phyloP scores from a whole-genome alignment of 2,329 filamentous ascomycete species.

The Geosmithia morbida region DNA sequence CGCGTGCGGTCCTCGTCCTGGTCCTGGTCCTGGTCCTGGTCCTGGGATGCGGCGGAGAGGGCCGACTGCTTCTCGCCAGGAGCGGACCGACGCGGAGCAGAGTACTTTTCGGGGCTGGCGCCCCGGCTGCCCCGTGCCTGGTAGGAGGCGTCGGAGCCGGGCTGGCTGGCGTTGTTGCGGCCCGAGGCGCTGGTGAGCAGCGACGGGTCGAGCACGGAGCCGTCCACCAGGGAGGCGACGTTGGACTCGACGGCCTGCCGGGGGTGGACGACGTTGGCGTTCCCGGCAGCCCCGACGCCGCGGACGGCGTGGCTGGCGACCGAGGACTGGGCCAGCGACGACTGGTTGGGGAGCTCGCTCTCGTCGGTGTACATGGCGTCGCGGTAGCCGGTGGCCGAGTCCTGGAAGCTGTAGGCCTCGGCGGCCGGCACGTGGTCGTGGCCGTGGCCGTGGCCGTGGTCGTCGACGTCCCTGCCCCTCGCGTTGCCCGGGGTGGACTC shows the following conservation, averaged over 20 bases:
- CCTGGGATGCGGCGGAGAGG: slow-evolving; percentile 18
- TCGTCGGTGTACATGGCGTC: slow-evolving; percentile 35
- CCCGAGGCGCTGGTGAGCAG: slow-evolving; percentile 49
- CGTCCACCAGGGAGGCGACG: slow-evolving; percentile 74
- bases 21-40: slow-evolving; percentile 13
- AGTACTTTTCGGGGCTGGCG: slow-evolving; percentile 26
- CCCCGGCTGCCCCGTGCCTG: slow-evolving; percentile 18
- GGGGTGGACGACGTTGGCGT: slow-evolving; percentile 62
- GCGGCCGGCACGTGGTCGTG: slow-evolving; percentile 32
- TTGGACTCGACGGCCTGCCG: slow-evolving; percentile 69
- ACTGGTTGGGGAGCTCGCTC: slow-evolving; percentile 39
- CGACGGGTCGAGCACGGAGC: slow-evolving; percentile 55
- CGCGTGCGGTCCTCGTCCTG: slow-evolving; percentile 19
- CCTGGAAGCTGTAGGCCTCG: slow-evolving; percentile 37
- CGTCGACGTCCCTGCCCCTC: slow-evolving; percentile 27
- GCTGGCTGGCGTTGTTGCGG: slow-evolving; percentile 25
- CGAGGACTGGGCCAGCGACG: slow-evolving; percentile 41
- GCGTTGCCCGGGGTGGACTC: slow-evolving; percentile 24
- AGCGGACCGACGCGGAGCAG: slow-evolving; percentile 11
- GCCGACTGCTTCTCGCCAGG: neutral
- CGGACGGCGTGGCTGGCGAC: slow-evolving; percentile 36
- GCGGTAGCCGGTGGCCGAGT: slow-evolving; percentile 39
- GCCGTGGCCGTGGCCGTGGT: slow-evolving; percentile 32
- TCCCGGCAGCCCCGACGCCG: slow-evolving; percentile 44
- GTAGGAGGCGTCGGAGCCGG: slow-evolving; percentile 22